Conservation (phyloP, 2,329 filamentous ascomycete genomes). For the Pyricularia grisea region DNA sequence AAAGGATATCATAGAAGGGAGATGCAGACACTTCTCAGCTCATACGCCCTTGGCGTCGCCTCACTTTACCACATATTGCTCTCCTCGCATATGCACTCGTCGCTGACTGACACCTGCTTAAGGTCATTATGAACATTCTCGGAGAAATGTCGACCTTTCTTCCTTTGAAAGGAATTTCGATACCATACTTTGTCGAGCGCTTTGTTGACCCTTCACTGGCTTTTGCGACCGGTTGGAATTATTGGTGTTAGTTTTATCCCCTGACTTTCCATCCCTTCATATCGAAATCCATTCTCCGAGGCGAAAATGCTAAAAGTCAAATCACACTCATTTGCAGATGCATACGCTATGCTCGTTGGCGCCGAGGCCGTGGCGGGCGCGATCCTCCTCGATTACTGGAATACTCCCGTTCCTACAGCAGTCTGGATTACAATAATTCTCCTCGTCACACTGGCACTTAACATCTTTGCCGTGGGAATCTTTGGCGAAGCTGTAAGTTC, state of each 20-base stretch:
- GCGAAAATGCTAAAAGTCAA: slow-evolving; percentile 46
- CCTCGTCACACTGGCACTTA: slow-evolving; percentile 41
- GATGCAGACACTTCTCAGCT: neutral
- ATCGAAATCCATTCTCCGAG: slow-evolving; percentile 36
- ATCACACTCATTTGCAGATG: slow-evolving; percentile 37
- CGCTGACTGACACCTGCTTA: neutral
- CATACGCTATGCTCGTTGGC: slow-evolving; percentile 48
- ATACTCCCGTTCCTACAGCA: slow-evolving; percentile 36
- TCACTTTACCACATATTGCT: slow-evolving; percentile 11
- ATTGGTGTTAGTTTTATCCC: slow-evolving; percentile 39
- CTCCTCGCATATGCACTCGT: slow-evolving; percentile 28
- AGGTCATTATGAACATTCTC: slow-evolving; percentile 39
- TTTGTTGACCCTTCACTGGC: slow-evolving; percentile 45
- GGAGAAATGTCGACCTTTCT: slow-evolving; percentile 47
- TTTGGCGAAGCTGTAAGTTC: slow-evolving; percentile 41
- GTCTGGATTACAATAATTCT: slow-evolving; percentile 53
- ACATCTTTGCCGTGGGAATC: slow-evolving; percentile 45
- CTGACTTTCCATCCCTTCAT: slow-evolving; percentile 28
- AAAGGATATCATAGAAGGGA: neutral
- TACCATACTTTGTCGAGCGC: slow-evolving; percentile 43
- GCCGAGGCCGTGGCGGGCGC: slow-evolving; percentile 50
- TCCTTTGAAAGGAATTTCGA: slow-evolving; percentile 45
- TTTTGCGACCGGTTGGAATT: slow-evolving; percentile 52
- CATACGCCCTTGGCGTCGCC: neutral
- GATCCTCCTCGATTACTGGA: slow-evolving; percentile 55